A percentile compares a stretch with the other conserved stretches of the same genome.
Conservation (phyloP, 495 filamentous ascomycete genomes). For the Penicillium bialowiezense region DNA sequence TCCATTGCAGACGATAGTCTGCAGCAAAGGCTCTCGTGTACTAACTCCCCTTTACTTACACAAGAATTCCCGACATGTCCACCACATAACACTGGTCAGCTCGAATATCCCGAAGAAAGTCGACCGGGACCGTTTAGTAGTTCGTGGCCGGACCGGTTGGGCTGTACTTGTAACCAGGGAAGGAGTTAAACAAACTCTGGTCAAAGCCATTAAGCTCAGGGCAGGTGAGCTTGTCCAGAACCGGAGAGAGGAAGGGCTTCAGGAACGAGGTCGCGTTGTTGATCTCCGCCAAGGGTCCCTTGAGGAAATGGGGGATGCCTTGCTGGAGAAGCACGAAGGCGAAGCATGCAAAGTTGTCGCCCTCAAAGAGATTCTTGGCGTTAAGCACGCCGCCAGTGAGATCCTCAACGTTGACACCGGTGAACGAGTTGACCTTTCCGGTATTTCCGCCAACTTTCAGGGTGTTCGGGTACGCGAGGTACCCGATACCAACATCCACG, state of each 20-base stretch:
- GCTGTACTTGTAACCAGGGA: conserved; percentile 7
- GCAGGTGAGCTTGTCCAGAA: conserved; percentile 1
- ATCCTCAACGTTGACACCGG: conserved; percentile 36
- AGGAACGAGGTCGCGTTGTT: conserved; percentile 8
- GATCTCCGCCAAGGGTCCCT: conserved; percentile 4
- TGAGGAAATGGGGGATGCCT: conserved; percentile 6
- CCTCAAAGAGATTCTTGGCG: conserved; percentile 28
- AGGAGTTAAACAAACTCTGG: conserved; percentile 9
- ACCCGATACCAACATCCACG: conserved; percentile 27
- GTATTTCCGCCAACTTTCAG: conserved; percentile 50
- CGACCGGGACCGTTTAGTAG: neutral
- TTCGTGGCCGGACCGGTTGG: conserved; percentile 7
- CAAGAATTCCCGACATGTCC: no score
- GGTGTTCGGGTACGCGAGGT: conserved; percentile 30
- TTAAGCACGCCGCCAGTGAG: conserved; percentile 46
- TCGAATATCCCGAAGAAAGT: no score
- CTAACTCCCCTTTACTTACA: no score
- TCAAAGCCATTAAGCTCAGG: conserved; percentile 4
- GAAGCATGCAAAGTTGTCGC: conserved; percentile 41
- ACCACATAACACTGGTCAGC: no score
- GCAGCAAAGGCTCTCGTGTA: no score
- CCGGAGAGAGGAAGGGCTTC: neutral
- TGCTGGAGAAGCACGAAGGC: conserved; percentile 17
- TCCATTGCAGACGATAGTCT: no score
- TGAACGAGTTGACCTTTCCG: conserved; percentile 50